Conservation (phyloP, 169 alveolate species). For the Besnoitia besnoiti region DNA sequence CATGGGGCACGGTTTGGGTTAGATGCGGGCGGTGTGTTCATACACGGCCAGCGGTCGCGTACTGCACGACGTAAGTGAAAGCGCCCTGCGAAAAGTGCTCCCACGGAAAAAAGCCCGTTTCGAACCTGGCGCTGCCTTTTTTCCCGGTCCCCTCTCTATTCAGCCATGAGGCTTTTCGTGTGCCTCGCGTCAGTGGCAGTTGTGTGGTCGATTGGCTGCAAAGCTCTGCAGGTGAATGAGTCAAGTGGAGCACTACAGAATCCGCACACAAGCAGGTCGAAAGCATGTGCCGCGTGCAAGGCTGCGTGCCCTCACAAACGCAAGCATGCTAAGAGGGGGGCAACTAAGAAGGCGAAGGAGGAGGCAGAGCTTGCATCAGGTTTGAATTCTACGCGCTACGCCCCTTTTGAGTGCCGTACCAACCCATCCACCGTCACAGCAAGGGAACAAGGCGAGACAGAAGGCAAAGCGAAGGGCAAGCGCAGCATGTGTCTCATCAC, state of each 20-base stretch:
- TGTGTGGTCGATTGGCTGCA: background rate
- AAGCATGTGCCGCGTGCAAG: constrained; percentile 1
- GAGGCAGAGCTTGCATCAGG: constrained; percentile 26
- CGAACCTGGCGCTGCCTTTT: background rate
- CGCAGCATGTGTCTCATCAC: background rate
- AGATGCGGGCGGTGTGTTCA: background rate
- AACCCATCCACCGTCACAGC: background rate
- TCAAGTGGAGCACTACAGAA: background rate
- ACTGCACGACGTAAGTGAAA: background rate
- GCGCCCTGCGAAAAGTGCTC: background rate
- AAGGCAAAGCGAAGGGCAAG: constrained; percentile 1
- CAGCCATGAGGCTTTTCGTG: background rate
- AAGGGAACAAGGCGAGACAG: background rate
- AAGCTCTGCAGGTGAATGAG: background rate
- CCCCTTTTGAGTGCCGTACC: background rate
- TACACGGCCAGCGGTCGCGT: background rate
- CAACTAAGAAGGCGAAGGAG: background rate
- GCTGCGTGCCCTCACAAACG: constrained; percentile 25
- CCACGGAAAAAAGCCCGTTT: background rate
- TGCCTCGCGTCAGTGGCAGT: background rate
- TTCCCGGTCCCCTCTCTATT: too few relatives aligned
- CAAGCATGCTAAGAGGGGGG: background rate
- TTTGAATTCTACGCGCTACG: background rate
- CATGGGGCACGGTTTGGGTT: background rate
- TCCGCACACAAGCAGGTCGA: background rate